Evolutionary conservation across 176 grass and related monocot species (phyloP).

Genomic region (Melocanna baccifera): DNA sequence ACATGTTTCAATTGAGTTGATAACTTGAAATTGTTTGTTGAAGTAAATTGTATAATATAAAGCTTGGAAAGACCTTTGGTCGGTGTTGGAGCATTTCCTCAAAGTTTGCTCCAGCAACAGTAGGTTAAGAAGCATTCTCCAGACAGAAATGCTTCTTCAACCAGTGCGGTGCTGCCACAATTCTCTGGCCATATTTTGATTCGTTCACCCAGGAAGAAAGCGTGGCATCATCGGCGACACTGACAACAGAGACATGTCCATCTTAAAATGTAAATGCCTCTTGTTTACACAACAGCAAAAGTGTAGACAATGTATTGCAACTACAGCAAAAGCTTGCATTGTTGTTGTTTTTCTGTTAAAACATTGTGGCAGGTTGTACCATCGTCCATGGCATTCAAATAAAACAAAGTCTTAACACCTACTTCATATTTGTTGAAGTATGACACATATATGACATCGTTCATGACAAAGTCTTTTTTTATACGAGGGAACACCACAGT

Average conservation of each 20-base stretch:
- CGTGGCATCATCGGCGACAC: fast-evolving
- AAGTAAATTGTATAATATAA: not conserved
- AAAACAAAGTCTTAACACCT: too few species aligned
- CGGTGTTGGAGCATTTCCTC: not conserved
- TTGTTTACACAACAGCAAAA: not conserved
- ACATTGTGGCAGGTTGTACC: too few species aligned
- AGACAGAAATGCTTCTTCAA: not conserved
- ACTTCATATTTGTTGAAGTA: too few species aligned
- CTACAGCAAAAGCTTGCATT: too few species aligned
- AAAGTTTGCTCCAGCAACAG: not conserved
- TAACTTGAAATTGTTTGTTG: too few species aligned
- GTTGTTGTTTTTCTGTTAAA: too few species aligned
- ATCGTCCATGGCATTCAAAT: too few species aligned
- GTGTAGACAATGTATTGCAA: too few species aligned
- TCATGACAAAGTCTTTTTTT: too few species aligned
- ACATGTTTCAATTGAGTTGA: too few species aligned
- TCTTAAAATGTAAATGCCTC: not conserved
- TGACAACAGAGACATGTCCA: not conserved
- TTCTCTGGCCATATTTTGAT: not conserved
- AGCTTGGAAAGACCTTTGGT: not conserved
- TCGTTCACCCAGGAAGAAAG: not conserved
- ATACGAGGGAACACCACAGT: too few species aligned
- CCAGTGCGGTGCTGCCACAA: not conserved
- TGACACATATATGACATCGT: too few species aligned
- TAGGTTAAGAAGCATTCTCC: not conserved